Conservation (phyloP, 768 basidiomycete species). For the Gelatoporia subvermispora region DNA sequence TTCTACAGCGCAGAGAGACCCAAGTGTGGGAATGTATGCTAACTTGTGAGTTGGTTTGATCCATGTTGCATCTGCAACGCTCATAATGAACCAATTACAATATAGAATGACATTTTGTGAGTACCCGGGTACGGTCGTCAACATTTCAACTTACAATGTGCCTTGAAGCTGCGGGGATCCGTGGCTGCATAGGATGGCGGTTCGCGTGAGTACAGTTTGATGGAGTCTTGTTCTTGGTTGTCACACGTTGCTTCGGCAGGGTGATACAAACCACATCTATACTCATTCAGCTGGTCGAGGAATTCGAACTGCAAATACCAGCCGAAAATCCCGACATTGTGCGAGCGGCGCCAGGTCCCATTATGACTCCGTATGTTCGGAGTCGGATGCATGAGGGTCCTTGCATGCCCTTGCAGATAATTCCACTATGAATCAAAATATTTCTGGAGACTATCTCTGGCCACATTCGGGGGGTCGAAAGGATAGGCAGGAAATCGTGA, state of each 20-base stretch:
- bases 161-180: conserved; percentile 9
- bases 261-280: conserved; percentile 32
- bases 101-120: neutral
- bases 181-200: conserved; percentile 23
- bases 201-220: conserved; percentile 23
- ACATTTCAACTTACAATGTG: no score
- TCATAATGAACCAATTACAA: no score
- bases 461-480: no score
- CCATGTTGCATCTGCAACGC: no score
- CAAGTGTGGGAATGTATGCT: conserved; percentile 12
- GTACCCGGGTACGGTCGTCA: neutral
- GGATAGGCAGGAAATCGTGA: no score
- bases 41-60: conserved; percentile 8
- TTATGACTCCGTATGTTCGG: conserved; percentile 31
- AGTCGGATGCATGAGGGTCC: conserved; percentile 21
- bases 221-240: no score
- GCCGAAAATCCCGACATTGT: conserved; percentile 25
- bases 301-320: conserved; percentile 30
- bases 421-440: neutral
- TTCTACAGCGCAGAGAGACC: conserved; percentile 7
- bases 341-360: conserved; percentile 22
- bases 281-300: conserved; percentile 29
- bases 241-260: conserved; percentile 5
- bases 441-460: no score
- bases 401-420: conserved; percentile 31